Evolutionary conservation across 176 grass and related monocot genomes (phyloP).

Genomic region (Avena insularis): DNA sequence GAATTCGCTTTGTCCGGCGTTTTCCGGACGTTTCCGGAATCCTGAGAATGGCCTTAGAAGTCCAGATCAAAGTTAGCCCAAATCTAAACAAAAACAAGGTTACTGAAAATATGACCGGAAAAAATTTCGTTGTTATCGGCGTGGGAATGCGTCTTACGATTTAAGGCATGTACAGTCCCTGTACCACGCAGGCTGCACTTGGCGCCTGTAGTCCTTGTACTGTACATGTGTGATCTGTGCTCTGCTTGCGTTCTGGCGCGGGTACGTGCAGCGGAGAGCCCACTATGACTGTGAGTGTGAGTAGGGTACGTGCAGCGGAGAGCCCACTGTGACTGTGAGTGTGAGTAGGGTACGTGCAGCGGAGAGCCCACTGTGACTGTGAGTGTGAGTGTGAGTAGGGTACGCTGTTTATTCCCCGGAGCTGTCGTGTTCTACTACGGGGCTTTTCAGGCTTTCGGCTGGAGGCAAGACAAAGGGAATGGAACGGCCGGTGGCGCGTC

Average conservation of each 20-base stretch:
- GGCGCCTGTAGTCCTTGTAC: background rate
- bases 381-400: background rate
- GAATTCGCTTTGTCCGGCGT: too few relatives aligned
- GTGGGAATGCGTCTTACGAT: too few relatives aligned
- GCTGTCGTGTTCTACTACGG: conserved; percentile 41
- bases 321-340: too few relatives aligned
- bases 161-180: conserved; percentile 22
- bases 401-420: conserved; percentile 34
- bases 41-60: too few relatives aligned
- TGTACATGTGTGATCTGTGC: background rate
- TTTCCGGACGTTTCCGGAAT: too few relatives aligned
- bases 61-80: too few relatives aligned
- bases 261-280: conserved; percentile 10
- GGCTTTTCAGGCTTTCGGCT: conserved; percentile 21
- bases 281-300: background rate
- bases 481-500: conserved; percentile 3
- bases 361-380: too few relatives aligned
- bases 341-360: too few relatives aligned
- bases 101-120: too few relatives aligned
- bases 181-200: background rate
- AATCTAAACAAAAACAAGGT: too few relatives aligned
- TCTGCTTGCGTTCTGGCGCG: conserved; percentile 32
- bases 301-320: too few relatives aligned
- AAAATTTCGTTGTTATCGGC: too few relatives aligned
- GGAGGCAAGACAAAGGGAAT: conserved; percentile 49